phyloP scores from a whole-genome alignment of 2,329 filamentous ascomycete species.

The Calonectria ilicicola region DNA sequence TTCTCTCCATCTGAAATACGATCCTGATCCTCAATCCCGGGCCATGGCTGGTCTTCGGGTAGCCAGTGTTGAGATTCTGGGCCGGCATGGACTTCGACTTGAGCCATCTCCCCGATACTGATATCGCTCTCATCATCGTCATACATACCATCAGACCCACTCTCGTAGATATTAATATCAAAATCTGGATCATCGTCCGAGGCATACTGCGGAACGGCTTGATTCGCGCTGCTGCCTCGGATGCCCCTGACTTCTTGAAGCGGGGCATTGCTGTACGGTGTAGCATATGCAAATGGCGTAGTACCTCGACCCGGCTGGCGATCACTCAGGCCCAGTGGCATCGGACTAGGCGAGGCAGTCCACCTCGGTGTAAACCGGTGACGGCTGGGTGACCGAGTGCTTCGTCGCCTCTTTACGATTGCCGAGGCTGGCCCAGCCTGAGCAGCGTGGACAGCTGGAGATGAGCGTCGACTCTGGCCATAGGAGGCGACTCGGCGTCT shows the following conservation, averaged over 20 bases:
- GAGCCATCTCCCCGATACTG: constrained; percentile 44
- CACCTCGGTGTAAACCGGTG: constrained; percentile 67
- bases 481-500: constrained; percentile 62
- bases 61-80: constrained; percentile 46
- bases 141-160: constrained; percentile 49
- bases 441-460: constrained; percentile 35
- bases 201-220: constrained; percentile 44
- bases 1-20: constrained; percentile 64
- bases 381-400: constrained; percentile 68
- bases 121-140: constrained; percentile 41
- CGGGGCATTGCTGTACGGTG: constrained; percentile 75
- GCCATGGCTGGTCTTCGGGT: constrained; percentile 69
- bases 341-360: constrained; percentile 62
- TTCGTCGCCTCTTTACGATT: constrained; percentile 63
- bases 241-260: constrained; percentile 53
- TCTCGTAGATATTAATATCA: constrained; percentile 52
- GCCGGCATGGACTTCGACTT: constrained; percentile 32
- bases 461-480: constrained; percentile 48
- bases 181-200: constrained; percentile 53
- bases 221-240: constrained; percentile 45
- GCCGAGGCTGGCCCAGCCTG: constrained; percentile 43
- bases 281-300: constrained; percentile 79
- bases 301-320: constrained; percentile 53
- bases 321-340: constrained; percentile 50
- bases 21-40: constrained; percentile 65